Base-by-base conservation (phyloP, 768 basidiomycete genomes). In the Boletellus emodensis region DNA sequence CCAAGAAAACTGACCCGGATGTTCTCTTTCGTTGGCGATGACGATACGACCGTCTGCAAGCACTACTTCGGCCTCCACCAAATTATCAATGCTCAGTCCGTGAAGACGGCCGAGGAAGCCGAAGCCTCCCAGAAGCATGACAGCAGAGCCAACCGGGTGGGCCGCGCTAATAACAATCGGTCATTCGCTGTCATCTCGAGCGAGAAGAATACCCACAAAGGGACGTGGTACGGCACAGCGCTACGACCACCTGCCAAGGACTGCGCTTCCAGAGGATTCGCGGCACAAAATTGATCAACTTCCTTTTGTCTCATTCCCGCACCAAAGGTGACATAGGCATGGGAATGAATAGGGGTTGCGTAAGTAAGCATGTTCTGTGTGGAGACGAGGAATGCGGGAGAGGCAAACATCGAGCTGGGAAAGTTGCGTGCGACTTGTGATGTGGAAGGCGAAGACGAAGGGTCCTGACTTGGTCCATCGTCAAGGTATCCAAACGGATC, bases 1-100 rank as follows among this genome's bases (percentile, higher is more conserved):
- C 13, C n/a, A 32, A 17, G 41, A 32, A 44, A 10, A 68, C 71
- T 49, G 62, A 82, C 88, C 87, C 47, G 86, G 76, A 62, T 89
- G 71, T 36, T 85, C 84, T 5, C 78, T 75, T 60, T 93, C 83
- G 55, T 77, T 90, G 6, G 85, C 80, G 52, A 85, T 77, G 18
- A 92, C 78, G 40, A 96, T 87, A n/a, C 82, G 73, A 5, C 94
- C 94, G 67, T 95, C 91, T 4, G 92, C 87, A 15, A 94, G 76
- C 2, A 96, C 94, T 70, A 94, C 84, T 68, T 97, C 94, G 0
- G 88, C 87, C 61, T 96, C 93, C 6, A 94, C 87, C 22, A 95
- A 71, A 62, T 88, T 90, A 65, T 97, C 94, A 62, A 93, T 80
- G 51, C 90, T 93, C 48, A 96, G 73, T 6, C 94, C 94, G 54